Evolutionary conservation across 75 land plant species (phyloP).

Genomic region (Picea glauca): DNA sequence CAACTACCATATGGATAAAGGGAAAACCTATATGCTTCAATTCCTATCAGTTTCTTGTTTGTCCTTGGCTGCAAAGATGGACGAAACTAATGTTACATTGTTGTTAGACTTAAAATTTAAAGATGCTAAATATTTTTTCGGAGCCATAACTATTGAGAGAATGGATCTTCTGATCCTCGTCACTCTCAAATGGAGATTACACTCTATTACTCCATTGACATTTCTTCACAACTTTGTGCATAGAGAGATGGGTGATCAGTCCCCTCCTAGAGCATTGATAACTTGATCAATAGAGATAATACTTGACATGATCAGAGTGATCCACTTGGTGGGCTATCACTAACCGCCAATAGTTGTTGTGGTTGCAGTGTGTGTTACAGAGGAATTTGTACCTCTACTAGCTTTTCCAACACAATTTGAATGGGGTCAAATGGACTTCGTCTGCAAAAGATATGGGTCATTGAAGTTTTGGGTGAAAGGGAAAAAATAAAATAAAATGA

Average conservation of each 20-base stretch:
- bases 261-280: slow-evolving; percentile 25
- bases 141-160: slow-evolving; percentile 53
- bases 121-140: slow-evolving; percentile 56
- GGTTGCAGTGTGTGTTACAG: not conserved
- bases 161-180: slow-evolving; percentile 71
- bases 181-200: slow-evolving; percentile 60
- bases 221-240: slow-evolving; percentile 52
- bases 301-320: slow-evolving; percentile 7
- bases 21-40: slow-evolving; percentile 59
- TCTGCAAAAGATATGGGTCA: no score
- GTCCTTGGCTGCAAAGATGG: slow-evolving; percentile 82
- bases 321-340: not conserved
- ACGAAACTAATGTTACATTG: slow-evolving; percentile 61
- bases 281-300: slow-evolving; percentile 44
- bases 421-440: no score
- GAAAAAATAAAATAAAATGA: no score
- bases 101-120: slow-evolving; percentile 63
- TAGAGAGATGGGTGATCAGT: slow-evolving; percentile 37
- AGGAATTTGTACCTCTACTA: not conserved
- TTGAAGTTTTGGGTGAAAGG: no score
- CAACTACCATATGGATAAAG: slow-evolving; percentile 42
- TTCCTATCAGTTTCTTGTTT: slow-evolving; percentile 66
- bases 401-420: not conserved
- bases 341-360: not conserved
- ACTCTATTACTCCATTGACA: slow-evolving; percentile 68